These are phyloP conservation scores for Malassezia obtusa DNA, from an alignment of 1,284 basidiomycete genomes.

Conservation along the genomic window DNA sequence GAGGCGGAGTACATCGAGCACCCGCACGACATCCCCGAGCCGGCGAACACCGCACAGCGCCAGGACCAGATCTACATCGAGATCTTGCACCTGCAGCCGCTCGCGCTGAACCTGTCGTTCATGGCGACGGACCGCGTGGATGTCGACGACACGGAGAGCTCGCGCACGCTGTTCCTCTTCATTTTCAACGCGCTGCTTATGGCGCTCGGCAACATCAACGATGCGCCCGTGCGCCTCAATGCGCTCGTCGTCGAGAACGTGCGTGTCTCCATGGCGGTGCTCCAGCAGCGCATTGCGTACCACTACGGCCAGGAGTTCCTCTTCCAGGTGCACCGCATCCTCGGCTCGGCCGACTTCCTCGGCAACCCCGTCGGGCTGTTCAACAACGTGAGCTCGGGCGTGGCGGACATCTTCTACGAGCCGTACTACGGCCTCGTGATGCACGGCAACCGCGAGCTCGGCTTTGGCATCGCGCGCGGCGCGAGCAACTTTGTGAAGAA, in stretches of 20 bases:
- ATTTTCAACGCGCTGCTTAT: slow-evolving; percentile 90
- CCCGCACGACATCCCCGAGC: slow-evolving; percentile 69
- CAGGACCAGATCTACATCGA: slow-evolving; percentile 78
- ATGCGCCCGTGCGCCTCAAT: slow-evolving; percentile 90
- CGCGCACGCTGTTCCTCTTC: slow-evolving; percentile 75
- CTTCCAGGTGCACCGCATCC: slow-evolving; percentile 85
- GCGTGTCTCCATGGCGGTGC: slow-evolving; percentile 71
- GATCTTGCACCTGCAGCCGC: slow-evolving; percentile 89
- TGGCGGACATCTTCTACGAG: slow-evolving; percentile 97
- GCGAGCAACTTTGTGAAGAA: slow-evolving; percentile 92
- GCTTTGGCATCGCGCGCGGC: slow-evolving; percentile 92
- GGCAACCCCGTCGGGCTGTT: slow-evolving; percentile 81
- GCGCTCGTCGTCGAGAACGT: slow-evolving; percentile 91
- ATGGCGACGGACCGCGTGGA: slow-evolving; percentile 91
- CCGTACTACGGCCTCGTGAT: slow-evolving; percentile 95
- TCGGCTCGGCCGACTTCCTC: slow-evolving; percentile 89
- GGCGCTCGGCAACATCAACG: slow-evolving; percentile 94
- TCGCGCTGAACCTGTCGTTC: slow-evolving; percentile 85
- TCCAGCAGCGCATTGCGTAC: slow-evolving; percentile 73
- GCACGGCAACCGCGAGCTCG: slow-evolving; percentile 90
- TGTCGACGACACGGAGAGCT: slow-evolving; percentile 59
- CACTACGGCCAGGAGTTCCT: slow-evolving; percentile 92
- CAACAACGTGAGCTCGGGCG: slow-evolving; percentile 97
- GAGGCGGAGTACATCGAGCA: slow-evolving; percentile 61
- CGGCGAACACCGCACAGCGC: slow-evolving; percentile 53